Evolutionary conservation across 2,329 filamentous ascomycete genomes (phyloP), one percentile per base, ranked within the genome.

Genomic region (Ophiosphaerella korrae): DNA sequence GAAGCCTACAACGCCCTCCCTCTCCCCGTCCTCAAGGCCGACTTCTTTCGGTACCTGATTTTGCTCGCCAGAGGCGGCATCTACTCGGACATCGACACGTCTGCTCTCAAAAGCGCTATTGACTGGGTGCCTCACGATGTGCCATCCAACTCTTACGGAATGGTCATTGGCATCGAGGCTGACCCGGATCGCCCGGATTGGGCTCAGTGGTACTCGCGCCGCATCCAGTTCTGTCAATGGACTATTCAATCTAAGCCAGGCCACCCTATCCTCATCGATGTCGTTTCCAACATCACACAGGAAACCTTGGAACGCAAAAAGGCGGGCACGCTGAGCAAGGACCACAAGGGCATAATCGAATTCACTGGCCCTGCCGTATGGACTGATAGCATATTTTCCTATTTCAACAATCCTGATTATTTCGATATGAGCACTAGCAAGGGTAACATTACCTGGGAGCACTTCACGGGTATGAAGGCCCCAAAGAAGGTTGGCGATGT

Each of bases 181-280:
- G 94, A 99, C 70, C 92, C 94, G 0, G 92, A 97, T 74, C 85
- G 94, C 41, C 84, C 85, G 3, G 94, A 99, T 73, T 99, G 94
- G 94, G 83, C 85, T 32, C 80, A 96, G 1, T 97, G 93, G 94
- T 99, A 97, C 79, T 94, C 91, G 57, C 88, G 94, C 52, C 85
- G 93, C 57, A 92, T 99, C 54, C 94, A 97, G 72, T 97, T 99
- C 75, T 99, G 94, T 77, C 94, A 99, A 74, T 99, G 94, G 94
- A 99, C 94, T 1, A 97, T 99, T 57, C 93, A 97, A 75, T 80
- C 89, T 50, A 99, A 99, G 75, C 89, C 93, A 0, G 94, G 94
- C 9, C 94, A 99, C 72, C 94, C 94, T 0, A 86, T 96, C 11
- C 82, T 99, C 51, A 86, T 92, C 55, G 90, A 97, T 54, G 84